phyloP scores from a whole-genome alignment of 2,329 filamentous ascomycete genomes.

The Aspergillus flavus region DNA sequence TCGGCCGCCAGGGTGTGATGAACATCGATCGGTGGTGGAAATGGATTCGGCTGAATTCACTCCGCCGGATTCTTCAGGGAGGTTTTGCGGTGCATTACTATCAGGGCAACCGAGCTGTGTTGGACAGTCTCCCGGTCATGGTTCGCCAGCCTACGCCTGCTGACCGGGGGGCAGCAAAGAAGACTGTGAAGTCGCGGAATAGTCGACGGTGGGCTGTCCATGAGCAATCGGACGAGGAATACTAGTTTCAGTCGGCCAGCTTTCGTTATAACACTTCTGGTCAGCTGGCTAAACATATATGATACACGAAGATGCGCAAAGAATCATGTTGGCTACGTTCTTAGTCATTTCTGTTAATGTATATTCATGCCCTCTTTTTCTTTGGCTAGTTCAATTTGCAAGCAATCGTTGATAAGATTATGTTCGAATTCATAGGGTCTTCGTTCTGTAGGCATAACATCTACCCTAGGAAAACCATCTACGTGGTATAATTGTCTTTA shows the following conservation, averaged over 20 bases:
- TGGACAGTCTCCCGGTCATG: constrained; percentile 59
- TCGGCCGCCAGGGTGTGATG: constrained; percentile 61
- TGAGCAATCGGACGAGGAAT: constrained; percentile 34
- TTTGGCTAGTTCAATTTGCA: background rate
- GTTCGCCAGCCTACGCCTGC: constrained; percentile 30
- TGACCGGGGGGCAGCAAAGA: constrained; percentile 31
- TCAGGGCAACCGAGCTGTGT: constrained; percentile 62
- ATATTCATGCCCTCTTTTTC: background rate
- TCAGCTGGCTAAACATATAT: background rate
- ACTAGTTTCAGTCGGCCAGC: background rate
- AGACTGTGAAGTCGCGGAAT: constrained; percentile 31
- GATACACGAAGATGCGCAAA: background rate
- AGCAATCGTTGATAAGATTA: background rate
- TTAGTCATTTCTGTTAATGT: background rate
- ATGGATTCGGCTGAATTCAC: constrained; percentile 62
- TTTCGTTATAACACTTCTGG: background rate
- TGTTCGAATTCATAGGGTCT: background rate
- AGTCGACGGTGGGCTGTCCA: constrained; percentile 31
- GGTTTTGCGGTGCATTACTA: constrained; percentile 65
- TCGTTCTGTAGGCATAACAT: background rate
- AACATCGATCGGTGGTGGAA: constrained; percentile 76
- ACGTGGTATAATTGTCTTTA: background rate
- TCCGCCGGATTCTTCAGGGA: constrained; percentile 63
- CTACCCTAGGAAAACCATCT: too few species aligned
- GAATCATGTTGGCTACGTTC: background rate